phyloP scores from a whole-genome alignment of 768 basidiomycete species.

The Daedaleopsis nitida region DNA sequence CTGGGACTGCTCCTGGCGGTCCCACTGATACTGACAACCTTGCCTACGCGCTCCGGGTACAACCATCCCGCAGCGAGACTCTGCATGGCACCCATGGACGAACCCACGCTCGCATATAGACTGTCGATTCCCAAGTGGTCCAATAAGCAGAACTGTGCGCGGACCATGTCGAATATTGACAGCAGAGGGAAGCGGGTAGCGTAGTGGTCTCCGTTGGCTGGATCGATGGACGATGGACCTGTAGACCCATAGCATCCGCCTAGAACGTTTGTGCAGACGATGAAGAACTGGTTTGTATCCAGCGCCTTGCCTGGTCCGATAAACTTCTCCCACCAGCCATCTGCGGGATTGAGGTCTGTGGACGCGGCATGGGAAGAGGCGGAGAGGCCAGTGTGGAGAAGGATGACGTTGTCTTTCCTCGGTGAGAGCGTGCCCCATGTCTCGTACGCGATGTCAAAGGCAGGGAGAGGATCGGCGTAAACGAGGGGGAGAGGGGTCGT shows the following conservation, averaged over 20 bases:
- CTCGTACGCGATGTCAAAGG: slow-evolving; percentile 93
- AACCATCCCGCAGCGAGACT: slow-evolving; percentile 95
- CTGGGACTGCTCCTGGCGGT: slow-evolving; percentile 91
- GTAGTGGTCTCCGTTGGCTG: slow-evolving; percentile 67
- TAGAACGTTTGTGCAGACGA: slow-evolving; percentile 95
- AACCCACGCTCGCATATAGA: slow-evolving; percentile 92
- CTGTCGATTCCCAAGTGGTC: slow-evolving; percentile 82
- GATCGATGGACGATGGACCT: slow-evolving; percentile 85
- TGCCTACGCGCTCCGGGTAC: slow-evolving; percentile 83
- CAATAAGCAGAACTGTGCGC: slow-evolving; percentile 85
- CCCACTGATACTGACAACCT: slow-evolving; percentile 92
- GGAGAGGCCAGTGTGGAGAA: slow-evolving; percentile 94
- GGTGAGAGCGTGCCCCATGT: slow-evolving; percentile 93
- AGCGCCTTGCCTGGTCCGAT: slow-evolving; percentile 94
- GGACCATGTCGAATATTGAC: slow-evolving; percentile 96
- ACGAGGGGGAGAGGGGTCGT: slow-evolving; percentile 62
- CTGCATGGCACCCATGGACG: slow-evolving; percentile 98
- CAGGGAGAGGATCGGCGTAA: slow-evolving; percentile 56
- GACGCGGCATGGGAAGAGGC: slow-evolving; percentile 95
- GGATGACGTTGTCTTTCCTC: slow-evolving; percentile 80
- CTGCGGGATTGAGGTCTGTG: slow-evolving; percentile 70
- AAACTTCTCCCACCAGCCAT: slow-evolving; percentile 99
- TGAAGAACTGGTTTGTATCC: slow-evolving; percentile 89
- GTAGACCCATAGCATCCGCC: slow-evolving; percentile 98
- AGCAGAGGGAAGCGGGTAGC: slow-evolving; percentile 91